These are phyloP conservation scores for Aspergillus sparsus DNA, from an alignment of 495 filamentous ascomycete species.

Conservation along the genomic window DNA sequence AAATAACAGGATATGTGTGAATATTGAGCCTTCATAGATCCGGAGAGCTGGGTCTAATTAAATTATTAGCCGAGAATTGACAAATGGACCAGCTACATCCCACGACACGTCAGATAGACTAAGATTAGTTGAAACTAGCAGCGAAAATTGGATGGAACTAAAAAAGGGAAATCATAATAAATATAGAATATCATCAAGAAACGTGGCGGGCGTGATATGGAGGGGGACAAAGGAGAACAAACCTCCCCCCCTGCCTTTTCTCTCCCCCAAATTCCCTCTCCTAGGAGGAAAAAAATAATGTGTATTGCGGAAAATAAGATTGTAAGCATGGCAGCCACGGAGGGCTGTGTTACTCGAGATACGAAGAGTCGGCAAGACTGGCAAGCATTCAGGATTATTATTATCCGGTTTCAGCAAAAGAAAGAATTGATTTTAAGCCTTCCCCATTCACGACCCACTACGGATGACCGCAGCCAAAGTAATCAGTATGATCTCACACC, in stretches of 20 bases:
- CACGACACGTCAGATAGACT: conserved; percentile 20
- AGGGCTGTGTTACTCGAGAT: conserved; percentile 28
- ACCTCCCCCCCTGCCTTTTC: too few relatives aligned
- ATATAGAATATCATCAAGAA: conserved; percentile 5
- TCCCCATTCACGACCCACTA: conserved; percentile 2
- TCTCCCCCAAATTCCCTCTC: too few relatives aligned
- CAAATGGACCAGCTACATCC: conserved; percentile 23
- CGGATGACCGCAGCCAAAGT: conserved; percentile 26
- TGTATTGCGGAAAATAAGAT: conserved; percentile 24
- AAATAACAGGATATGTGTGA: not conserved
- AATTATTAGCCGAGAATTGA: conserved; percentile 19
- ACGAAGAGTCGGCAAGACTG: conserved; percentile 22
- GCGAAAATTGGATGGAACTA: conserved; percentile 1
- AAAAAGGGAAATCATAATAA: conserved; percentile 7
- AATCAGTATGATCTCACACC: conserved; percentile 24
- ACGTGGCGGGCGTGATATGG: conserved; percentile 1
- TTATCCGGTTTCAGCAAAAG: not conserved
- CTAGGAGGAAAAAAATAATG: conserved; percentile 6
- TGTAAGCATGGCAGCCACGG: conserved; percentile 36
- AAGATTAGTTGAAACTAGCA: not conserved
- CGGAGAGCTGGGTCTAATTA: conserved; percentile 17
- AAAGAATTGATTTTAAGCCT: not conserved
- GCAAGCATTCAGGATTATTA: conserved; percentile 11
- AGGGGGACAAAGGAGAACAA: too few relatives aligned
- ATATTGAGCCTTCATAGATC: conserved; percentile 14